Base-by-base conservation (phyloP, 768 basidiomycete species). In the Suillus americanus region DNA sequence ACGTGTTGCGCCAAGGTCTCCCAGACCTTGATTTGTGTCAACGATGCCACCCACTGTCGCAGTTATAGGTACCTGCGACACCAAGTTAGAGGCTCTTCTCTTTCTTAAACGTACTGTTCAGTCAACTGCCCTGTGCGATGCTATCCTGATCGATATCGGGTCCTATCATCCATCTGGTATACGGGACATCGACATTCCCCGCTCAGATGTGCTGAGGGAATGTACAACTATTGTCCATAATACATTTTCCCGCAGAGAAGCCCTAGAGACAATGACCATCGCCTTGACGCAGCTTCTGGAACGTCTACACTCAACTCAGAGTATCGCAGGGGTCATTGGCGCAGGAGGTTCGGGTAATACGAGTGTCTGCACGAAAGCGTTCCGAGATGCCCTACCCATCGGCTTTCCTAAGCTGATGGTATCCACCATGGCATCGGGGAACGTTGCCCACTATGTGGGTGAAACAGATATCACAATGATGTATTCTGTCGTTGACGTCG, bases 381-480 rank as follows among this genome's bases (percentile, higher is more conserved):
- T 71, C 46, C 65, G 72, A 25, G 60, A 61, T 20, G 65, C 68
- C 28, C 37, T 75, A 30, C 67, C 68, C 40, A 71, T 75, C 46
- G 76, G 76, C 1, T 74, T 77, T 14, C 73, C 71, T 35, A 76
- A 73, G 53, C 63, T 71, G 48, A 46, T 74, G 56, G 67, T 76
- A 35, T 74, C 76, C 18, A 77, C 77, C 30, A 78, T 77, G 70
- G 67, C 74, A 3, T 70, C 73, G 2, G 75, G 77, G 53, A 62
- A 74, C 51, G 62, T 63, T 0, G 56, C 62, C 13, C 65, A 67
- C 62, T 74, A 78, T 38, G 72, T 78, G 13, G 77, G 74, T 16
- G 75, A 71, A 65, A 74, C 73, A 2, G 74, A 75, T 65, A 67
- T 70, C 61, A 71, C 72, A 25, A 74, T 77, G 74, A 74, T 75